Conservation (phyloP, 805 yeast species). For the Metschnikowia lachancei region DNA sequence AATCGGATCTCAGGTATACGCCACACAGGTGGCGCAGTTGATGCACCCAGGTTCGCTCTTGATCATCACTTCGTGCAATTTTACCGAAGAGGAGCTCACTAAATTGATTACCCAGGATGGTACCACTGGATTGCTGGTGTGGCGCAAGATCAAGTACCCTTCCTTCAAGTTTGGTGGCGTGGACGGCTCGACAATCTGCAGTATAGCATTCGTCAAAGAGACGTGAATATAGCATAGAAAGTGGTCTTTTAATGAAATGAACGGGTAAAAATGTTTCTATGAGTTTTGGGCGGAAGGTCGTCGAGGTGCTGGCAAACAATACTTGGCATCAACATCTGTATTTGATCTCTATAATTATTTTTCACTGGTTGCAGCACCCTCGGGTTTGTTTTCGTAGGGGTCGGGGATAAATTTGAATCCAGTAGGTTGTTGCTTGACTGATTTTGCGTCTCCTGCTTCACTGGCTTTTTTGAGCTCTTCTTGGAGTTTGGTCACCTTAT, state of each 20-base stretch:
- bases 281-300: too few relatives aligned
- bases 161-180: conserved; percentile 85
- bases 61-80: conserved; percentile 88
- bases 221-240: neutral
- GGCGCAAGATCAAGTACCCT: conserved; percentile 74
- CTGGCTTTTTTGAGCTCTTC: conserved; percentile 9
- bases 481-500: conserved; percentile 42
- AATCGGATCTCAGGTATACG: conserved; percentile 58
- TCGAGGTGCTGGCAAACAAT: too few relatives aligned
- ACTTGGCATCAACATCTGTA: conserved; percentile 5
- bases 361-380: neutral
- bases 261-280: neutral
- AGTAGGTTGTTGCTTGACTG: neutral
- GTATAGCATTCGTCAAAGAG: conserved; percentile 65
- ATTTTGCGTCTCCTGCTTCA: neutral
- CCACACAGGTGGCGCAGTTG: conserved; percentile 53
- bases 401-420: conserved; percentile 12
- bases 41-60: conserved; percentile 58
- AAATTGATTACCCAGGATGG: conserved; percentile 47
- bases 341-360: neutral
- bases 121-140: conserved; percentile 47
- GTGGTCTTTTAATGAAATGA: neutral
- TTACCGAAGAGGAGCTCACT: conserved; percentile 75
- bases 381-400: neutral
- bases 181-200: conserved; percentile 83